Evolutionary conservation across 495 filamentous ascomycete genomes (phyloP).

Genomic region (Astrothelium subdiscretum): DNA sequence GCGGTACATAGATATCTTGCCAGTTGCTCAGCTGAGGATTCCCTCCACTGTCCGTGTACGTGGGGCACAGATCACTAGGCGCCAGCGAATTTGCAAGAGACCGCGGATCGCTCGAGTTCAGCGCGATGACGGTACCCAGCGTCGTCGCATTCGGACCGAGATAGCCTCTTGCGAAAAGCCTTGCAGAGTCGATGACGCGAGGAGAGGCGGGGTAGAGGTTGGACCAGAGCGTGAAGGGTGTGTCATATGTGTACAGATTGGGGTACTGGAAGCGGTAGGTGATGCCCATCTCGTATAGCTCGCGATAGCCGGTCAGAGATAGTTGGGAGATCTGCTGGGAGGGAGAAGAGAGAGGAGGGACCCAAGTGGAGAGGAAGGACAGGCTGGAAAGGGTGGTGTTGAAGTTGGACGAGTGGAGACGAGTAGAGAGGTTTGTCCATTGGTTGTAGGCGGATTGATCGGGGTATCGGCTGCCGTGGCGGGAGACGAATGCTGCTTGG

Average conservation of each 20-base stretch:
- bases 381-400: constrained; percentile 31
- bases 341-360: constrained; percentile 38
- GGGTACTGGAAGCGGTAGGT: constrained; percentile 33
- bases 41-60: constrained; percentile 35
- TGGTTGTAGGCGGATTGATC: constrained; percentile 37
- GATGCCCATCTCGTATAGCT: constrained; percentile 34
- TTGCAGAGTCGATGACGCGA: constrained; percentile 40
- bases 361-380: constrained; percentile 42
- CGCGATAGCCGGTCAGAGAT: constrained; percentile 44
- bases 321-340: constrained; percentile 38
- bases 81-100: constrained; percentile 43
- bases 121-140: constrained; percentile 38
- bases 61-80: constrained; percentile 44
- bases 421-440: constrained; percentile 36
- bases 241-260: constrained; percentile 42
- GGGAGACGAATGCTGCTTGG: no score
- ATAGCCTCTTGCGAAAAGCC: constrained; percentile 43
- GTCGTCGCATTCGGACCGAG: constrained; percentile 34
- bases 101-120: constrained; percentile 36
- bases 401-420: constrained; percentile 36
- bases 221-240: constrained; percentile 43
- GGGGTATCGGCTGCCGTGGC: no score
- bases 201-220: constrained; percentile 38
- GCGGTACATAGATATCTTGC: constrained; percentile 40
- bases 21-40: constrained; percentile 23